Base-by-base conservation (phyloP, 75 land plant species). In the Pinus taeda region DNA sequence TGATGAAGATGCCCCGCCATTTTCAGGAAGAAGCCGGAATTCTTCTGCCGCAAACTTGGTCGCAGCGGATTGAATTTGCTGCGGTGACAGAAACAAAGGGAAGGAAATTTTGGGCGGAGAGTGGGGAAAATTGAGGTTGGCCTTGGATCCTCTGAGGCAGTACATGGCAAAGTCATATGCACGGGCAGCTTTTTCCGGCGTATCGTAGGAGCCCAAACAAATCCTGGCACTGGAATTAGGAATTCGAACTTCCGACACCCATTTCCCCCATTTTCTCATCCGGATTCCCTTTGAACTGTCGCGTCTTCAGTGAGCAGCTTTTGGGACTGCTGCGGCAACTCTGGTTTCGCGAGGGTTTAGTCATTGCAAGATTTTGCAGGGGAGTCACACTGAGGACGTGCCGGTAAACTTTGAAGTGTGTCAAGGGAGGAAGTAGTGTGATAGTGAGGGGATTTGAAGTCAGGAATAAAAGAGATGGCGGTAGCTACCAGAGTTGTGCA, bases 191-290 rank as follows among this genome's bases (percentile, higher is more conserved):
- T 77, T n/a, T 74, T 86, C 85, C 0, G 88, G 55, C 1, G 82
- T 73, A 59, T 26, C 75, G 59, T 83, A 86, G 8, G 88, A 81
- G 2, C 88, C 88, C 15, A 86, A 74, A 85, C 88, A 86, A 9
- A 86, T 78, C 22, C 88, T 79, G 42, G 79, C 60, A 69, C 83
- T 86, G 64, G 77, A 66, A 53, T 75, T 78, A 57, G 88, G 88
- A 36, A 61, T 58, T 30, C 88, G 85, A 30, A 86, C 83, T 30
- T 86, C 88, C 1, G 88, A 45, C 53, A 33, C 33, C 33, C 33
- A 33, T 6, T 60, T 69, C 22, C 88, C 85, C 85, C 88, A 86
- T 15, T 74, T 76, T 45, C 88, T 60, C 24, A 71, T 64, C 61
- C 88, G 55, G 39, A 86, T 82, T 2, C 88, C 85, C 17, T n/a